Percentiles rank a stretch among this genome's conserved stretches.
Conservation (phyloP, 2,329 filamentous ascomycete genomes). For the Sphaceloma murrayae region DNA sequence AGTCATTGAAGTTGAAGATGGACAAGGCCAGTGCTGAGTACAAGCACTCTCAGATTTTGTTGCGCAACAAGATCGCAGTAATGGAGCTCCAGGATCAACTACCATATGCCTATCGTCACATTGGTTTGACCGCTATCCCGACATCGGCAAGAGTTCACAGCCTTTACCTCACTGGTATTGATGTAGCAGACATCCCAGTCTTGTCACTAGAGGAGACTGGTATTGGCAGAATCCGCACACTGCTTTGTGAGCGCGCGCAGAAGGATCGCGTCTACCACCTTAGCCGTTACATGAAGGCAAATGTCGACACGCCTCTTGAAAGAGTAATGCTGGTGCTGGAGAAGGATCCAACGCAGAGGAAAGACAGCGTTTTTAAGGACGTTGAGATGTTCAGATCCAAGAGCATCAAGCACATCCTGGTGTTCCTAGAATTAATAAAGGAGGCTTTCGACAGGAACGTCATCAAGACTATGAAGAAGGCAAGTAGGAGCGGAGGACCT, state of each 20-base stretch:
- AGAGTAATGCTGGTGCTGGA: neutral
- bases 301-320: neutral
- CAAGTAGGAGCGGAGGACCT: too few relatives aligned
- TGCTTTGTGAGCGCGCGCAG: neutral
- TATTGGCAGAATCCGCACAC: neutral
- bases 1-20: too few relatives aligned
- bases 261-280: neutral
- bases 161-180: neutral
- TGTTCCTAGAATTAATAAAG: too few relatives aligned
- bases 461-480: too few relatives aligned
- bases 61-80: neutral
- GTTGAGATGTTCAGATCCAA: too few relatives aligned
- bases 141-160: neutral
- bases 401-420: too few relatives aligned
- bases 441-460: too few relatives aligned
- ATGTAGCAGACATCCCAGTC: too few relatives aligned
- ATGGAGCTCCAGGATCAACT: neutral
- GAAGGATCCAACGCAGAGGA: constrained; percentile 1
- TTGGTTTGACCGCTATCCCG: neutral
- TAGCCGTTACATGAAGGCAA: neutral
- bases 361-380: neutral
- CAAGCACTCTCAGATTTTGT: neutral
- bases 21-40: neutral
- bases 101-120: neutral
- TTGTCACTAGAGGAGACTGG: constrained; percentile 6